These are phyloP conservation scores for Syncephalastrum sp. DNA, from an alignment of 371 early-diverging fungal species.

Conservation along the genomic window DNA sequence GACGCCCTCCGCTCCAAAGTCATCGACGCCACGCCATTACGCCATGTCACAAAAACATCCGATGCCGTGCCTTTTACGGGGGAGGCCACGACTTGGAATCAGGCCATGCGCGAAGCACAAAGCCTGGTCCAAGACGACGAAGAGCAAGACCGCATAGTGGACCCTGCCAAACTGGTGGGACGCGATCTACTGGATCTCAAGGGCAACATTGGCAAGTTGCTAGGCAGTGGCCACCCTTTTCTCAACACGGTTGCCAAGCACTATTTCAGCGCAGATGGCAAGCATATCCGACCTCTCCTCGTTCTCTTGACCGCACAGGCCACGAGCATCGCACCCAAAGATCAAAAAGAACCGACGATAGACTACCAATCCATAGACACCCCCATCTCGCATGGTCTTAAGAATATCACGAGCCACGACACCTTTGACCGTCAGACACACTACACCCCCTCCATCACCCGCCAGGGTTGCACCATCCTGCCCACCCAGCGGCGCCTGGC, in stretches of 20 bases:
- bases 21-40: constrained; percentile 15
- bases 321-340: constrained; percentile 66
- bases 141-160: constrained; percentile 44
- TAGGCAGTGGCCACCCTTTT: constrained; percentile 85
- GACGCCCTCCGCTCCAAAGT: constrained; percentile 22
- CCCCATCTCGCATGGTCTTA: constrained; percentile 48
- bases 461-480: constrained; percentile 64
- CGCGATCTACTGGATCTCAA: constrained; percentile 81
- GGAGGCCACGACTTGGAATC: constrained; percentile 46
- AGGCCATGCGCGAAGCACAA: constrained; percentile 57
- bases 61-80: constrained; percentile 32
- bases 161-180: constrained; percentile 67
- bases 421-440: constrained; percentile 37
- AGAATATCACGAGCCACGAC: constrained; percentile 32
- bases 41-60: constrained; percentile 14
- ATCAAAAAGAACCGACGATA: constrained; percentile 18
- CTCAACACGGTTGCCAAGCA: constrained; percentile 85
- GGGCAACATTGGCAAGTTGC: constrained; percentile 80
- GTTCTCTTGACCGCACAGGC: constrained; percentile 90
- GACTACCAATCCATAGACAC: constrained; percentile 56
- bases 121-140: constrained; percentile 39
- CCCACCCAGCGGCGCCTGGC: constrained; percentile 91
- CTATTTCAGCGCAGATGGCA: constrained; percentile 88
- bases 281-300: constrained; percentile 90
- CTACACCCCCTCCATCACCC: constrained; percentile 48